phyloP scores from a whole-genome alignment of 2,329 filamentous ascomycete genomes.

The Hypoxylon sp. region DNA sequence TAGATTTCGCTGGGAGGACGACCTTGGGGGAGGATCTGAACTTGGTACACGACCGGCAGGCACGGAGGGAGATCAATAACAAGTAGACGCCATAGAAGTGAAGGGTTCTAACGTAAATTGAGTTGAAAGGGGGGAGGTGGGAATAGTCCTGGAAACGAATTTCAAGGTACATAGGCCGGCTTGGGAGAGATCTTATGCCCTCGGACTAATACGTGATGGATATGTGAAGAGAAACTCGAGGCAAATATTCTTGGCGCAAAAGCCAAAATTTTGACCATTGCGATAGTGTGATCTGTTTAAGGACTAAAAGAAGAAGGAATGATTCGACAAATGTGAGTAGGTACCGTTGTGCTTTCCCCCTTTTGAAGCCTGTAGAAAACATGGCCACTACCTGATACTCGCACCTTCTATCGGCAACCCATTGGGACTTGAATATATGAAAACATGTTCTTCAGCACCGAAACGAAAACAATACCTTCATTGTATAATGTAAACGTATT shows the following conservation, averaged over 20 bases:
- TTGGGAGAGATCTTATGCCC: background rate
- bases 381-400: background rate
- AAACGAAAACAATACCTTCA: background rate
- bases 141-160: background rate
- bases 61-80: background rate
- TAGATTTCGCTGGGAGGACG: background rate
- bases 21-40: background rate
- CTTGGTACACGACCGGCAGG: background rate
- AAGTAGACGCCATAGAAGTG: background rate
- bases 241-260: no score
- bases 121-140: background rate
- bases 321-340: background rate
- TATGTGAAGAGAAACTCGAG: background rate
- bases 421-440: background rate
- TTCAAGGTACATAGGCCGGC: background rate
- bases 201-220: background rate
- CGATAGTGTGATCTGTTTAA: background rate
- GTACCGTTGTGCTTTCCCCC: background rate
- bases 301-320: slow-evolving; percentile 10
- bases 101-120: background rate
- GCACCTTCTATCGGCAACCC: slow-evolving; percentile 8
- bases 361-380: background rate
- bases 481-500: background rate
- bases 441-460: background rate
- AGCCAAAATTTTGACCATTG: background rate